phyloP scores from a whole-genome alignment of 768 basidiomycete genomes.

The Boletus fagicola region DNA sequence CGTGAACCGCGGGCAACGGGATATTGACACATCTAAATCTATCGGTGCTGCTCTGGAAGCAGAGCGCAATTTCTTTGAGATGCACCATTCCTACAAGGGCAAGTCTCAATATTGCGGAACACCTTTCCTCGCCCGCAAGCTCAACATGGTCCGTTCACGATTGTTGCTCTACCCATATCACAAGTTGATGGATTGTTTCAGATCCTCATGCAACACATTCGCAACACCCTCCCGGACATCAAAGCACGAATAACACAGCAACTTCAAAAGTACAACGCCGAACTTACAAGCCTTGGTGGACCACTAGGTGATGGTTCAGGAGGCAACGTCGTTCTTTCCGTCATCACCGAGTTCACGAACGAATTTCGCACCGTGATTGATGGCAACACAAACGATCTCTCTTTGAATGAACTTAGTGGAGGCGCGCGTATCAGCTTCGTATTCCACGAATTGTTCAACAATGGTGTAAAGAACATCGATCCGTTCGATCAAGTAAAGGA shows the following conservation, averaged over 20 bases:
- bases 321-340: constrained; percentile 90
- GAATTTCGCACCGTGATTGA: constrained; percentile 98
- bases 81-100: constrained; percentile 86
- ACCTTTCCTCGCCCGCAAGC: constrained; percentile 91
- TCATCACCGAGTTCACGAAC: constrained; percentile 96
- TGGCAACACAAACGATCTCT: constrained; percentile 94
- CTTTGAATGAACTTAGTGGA: constrained; percentile 94
- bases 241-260: constrained; percentile 93
- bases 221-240: constrained; percentile 96
- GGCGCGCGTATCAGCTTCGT: constrained; percentile 99
- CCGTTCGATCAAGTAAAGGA: constrained; percentile 99
- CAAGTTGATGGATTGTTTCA: constrained; percentile 29
- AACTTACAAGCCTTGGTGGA: constrained; percentile 83
- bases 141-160: constrained; percentile 72
- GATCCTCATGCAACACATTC: constrained; percentile 99
- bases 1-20: constrained; percentile 96
- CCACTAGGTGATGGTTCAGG: constrained; percentile 80
- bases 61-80: constrained; percentile 94
- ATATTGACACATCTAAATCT: constrained; percentile 87
- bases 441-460: constrained; percentile 98
- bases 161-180: neutral
- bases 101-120: constrained; percentile 98
- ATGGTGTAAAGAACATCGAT: constrained; percentile 92
- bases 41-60: constrained; percentile 84
- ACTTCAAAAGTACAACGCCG: constrained; percentile 82